phyloP scores from a whole-genome alignment of 2,329 filamentous ascomycete species.

The Monosporascus cannonballus region DNA sequence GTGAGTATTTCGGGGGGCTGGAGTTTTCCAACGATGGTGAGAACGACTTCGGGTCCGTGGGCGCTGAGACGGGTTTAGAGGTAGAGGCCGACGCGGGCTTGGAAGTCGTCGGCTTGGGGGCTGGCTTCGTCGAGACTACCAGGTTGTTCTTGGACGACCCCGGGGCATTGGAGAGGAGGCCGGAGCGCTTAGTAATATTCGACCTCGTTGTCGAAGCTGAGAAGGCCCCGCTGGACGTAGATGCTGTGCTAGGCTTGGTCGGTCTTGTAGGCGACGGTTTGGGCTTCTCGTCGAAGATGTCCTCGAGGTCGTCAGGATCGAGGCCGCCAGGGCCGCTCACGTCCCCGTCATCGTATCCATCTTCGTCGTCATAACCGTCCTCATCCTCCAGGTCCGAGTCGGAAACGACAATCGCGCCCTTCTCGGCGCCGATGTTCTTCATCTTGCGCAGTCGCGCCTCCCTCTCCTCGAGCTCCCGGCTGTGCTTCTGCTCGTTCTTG shows the following conservation, averaged over 20 bases:
- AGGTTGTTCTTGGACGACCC: background rate
- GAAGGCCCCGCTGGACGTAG: no score
- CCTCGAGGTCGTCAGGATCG: slow-evolving; percentile 17
- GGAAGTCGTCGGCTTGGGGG: slow-evolving; percentile 3
- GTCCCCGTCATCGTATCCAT: slow-evolving; percentile 5
- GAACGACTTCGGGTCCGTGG: no score
- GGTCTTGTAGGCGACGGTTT: slow-evolving; percentile 1
- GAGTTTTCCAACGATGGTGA: background rate
- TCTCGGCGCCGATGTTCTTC: slow-evolving; percentile 19
- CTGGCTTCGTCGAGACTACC: background rate
- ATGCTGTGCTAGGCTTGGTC: background rate
- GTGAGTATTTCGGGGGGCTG: background rate
- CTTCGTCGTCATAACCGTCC: slow-evolving; percentile 13
- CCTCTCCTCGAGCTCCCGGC: slow-evolving; percentile 26
- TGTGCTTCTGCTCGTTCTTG: slow-evolving; percentile 6
- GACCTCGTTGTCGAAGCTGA: background rate
- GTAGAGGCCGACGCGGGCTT: background rate
- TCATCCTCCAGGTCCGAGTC: slow-evolving; percentile 33
- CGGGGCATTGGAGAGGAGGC: background rate
- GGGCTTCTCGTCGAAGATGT: slow-evolving; percentile 9
- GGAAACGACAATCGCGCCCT: slow-evolving; percentile 31
- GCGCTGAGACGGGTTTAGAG: no score
- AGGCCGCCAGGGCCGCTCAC: slow-evolving; percentile 9
- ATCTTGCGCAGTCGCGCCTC: slow-evolving; percentile 31
- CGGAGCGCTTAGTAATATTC: background rate